These are phyloP conservation scores for Malus hybrid DNA, from an alignment of 331 rosid species.

Conservation along the genomic window DNA sequence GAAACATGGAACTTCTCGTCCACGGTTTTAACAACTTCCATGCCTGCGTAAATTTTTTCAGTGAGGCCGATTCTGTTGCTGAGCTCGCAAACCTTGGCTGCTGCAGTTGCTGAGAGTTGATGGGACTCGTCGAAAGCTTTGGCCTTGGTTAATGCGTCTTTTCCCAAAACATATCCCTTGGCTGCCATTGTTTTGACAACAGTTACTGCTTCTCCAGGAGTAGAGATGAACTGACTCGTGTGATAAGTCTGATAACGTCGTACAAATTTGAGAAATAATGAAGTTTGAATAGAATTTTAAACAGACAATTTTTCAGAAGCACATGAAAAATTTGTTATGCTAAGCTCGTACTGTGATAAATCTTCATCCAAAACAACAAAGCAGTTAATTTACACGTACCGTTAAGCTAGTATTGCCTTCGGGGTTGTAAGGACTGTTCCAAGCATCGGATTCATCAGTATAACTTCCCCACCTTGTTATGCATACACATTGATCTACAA, in stretches of 20 bases:
- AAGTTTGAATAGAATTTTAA: not conserved
- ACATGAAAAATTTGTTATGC: not conserved
- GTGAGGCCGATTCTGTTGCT: slow-evolving; percentile 76
- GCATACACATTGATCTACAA: slow-evolving; percentile 51
- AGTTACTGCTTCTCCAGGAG: slow-evolving; percentile 73
- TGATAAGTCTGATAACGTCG: slow-evolving; percentile 36
- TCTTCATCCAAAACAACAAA: slow-evolving; percentile 3
- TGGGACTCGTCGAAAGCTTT: slow-evolving; percentile 72
- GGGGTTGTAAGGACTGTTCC: slow-evolving; percentile 32
- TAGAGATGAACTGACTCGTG: slow-evolving; percentile 32
- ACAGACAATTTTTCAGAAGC: not conserved
- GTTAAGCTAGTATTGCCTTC: slow-evolving; percentile 28
- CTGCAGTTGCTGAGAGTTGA: slow-evolving; percentile 63
- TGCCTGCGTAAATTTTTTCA: slow-evolving; percentile 49
- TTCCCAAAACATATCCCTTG: slow-evolving; percentile 81
- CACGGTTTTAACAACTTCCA: slow-evolving; percentile 58
- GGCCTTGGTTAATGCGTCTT: slow-evolving; percentile 77
- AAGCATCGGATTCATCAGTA: slow-evolving; percentile 33
- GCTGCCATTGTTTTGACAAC: slow-evolving; percentile 78
- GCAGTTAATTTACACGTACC: slow-evolving; percentile 25
- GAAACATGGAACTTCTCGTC: slow-evolving; percentile 77
- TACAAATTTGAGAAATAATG: not conserved
- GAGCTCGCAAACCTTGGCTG: slow-evolving; percentile 62
- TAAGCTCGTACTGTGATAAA: not conserved
- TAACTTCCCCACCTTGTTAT: slow-evolving; percentile 55